These are phyloP conservation scores for Candolleomyces aberdarensis DNA, from an alignment of 768 basidiomycete species.

Conservation along the genomic window DNA sequence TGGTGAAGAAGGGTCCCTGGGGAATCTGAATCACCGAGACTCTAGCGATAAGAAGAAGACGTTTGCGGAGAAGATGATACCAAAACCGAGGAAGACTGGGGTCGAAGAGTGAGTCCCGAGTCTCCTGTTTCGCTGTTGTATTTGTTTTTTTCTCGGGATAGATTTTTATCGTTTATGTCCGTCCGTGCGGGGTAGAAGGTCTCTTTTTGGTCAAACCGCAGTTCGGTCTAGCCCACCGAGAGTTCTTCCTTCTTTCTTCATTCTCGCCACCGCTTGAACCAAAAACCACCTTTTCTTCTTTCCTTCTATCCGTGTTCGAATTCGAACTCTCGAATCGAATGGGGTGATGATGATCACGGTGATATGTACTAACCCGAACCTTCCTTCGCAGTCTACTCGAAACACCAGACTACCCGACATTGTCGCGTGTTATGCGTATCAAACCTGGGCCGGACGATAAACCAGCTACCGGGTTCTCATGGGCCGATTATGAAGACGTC, in stretches of 20 bases:
- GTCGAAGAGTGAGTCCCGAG: constrained; percentile 53
- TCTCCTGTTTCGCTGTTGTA: constrained; percentile 5
- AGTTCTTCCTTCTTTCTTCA: no score
- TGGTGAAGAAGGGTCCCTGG: constrained; percentile 16
- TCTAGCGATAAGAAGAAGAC: constrained; percentile 32
- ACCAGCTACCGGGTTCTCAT: constrained; percentile 65
- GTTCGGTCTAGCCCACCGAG: no score
- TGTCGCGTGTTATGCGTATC: constrained; percentile 71
- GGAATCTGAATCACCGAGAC: constrained; percentile 20
- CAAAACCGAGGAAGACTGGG: constrained; percentile 60
- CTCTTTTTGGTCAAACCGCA: no score
- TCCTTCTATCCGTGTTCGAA: no score
- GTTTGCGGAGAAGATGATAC: constrained; percentile 62
- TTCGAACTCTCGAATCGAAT: background rate
- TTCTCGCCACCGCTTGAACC: no score
- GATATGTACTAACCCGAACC: background rate
- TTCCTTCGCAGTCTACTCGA: constrained; percentile 55
- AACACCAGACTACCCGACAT: constrained; percentile 46
- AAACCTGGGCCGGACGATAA: constrained; percentile 53
- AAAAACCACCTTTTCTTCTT: no score
- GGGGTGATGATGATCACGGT: constrained; percentile 3
- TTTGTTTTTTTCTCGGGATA: background rate
- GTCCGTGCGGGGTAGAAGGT: background rate
- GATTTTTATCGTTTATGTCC: background rate
- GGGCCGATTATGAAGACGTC: constrained; percentile 77